phyloP scores from a whole-genome alignment of 352 stramenopile species.

The Phytophthora ohioensis region DNA sequence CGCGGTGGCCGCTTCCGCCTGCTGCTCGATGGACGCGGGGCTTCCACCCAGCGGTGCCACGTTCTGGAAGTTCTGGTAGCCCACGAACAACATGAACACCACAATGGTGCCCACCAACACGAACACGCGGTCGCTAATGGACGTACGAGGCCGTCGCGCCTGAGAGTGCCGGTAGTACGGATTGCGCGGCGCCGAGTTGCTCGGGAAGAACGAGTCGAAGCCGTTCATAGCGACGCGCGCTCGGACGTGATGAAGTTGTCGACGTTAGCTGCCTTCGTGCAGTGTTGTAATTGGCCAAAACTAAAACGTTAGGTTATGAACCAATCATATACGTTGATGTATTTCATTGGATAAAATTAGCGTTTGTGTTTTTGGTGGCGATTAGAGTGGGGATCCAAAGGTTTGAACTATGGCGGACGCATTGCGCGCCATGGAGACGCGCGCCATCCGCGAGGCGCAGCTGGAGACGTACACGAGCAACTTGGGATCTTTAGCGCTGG shows the following conservation, averaged over 20 bases:
- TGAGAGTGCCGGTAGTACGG: slow-evolving; percentile 86
- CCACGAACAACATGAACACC: slow-evolving; percentile 72
- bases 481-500: slow-evolving; percentile 56
- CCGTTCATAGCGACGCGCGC: slow-evolving; percentile 51
- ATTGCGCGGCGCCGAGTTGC: slow-evolving; percentile 65
- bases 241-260: slow-evolving; percentile 2
- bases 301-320: not conserved
- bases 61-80: slow-evolving; percentile 51
- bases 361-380: slow-evolving; percentile 17
- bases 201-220: slow-evolving; percentile 78
- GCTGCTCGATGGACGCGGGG: slow-evolving; percentile 40
- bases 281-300: slow-evolving; percentile 27
- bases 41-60: slow-evolving; percentile 10
- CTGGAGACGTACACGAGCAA: slow-evolving; percentile 67
- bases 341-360: slow-evolving; percentile 28
- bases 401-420: slow-evolving; percentile 32
- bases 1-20: slow-evolving; percentile 42
- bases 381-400: slow-evolving; percentile 14
- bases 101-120: slow-evolving; percentile 72
- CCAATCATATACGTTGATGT: not conserved
- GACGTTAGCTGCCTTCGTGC: slow-evolving; percentile 10
- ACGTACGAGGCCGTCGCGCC: slow-evolving; percentile 29
- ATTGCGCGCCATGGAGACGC: slow-evolving; percentile 67
- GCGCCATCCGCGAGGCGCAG: slow-evolving; percentile 72
- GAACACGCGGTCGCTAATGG: slow-evolving; percentile 66